Evolutionary conservation across 495 filamentous ascomycete genomes (phyloP), one percentile per base, ranked within the genome.

Genomic region (Astrothelium macrocarpum): DNA sequence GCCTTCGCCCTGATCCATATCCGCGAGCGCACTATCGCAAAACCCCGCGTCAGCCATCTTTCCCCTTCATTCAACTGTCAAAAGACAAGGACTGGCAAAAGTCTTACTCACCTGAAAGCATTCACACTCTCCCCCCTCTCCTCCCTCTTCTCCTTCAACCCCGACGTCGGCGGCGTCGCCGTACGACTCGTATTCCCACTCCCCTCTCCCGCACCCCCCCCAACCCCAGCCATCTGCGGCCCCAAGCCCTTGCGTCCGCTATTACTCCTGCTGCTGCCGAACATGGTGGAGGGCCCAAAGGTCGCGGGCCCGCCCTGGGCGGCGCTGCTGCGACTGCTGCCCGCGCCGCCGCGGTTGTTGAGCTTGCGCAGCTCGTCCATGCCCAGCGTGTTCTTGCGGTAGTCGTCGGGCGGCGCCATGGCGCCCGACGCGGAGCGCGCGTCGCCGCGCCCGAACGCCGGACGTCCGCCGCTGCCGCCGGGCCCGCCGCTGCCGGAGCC

Each of bases 321-420:
- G 28, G 46, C 26, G 66, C 62, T 36, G 23, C 26, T 0, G 49
- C 59, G 14, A 34, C 62, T 59, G 16, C n/a, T n/a, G n/a, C n/a
- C n/a, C n/a, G n/a, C n/a, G n/a, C 66, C 79, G 72, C 87, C 84
- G 68, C 68, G 68, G 59, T 77, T 80, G 61, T 76, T 79, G 31
- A 98, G 82, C 72, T 86, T 88, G 56, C 88, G 84, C 23, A 98
- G 85, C 71, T 98, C 94, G 65, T 96, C 91, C 75, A 88, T 89
- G 58, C 87, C 89, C 65, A 98, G 87, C 65, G 86, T 87, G 77
- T 90, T 95, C 66, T 82, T 83, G 32, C 83, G 79, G 68, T 84
- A 88, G 69, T 90, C 87, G 7, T 82, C 82, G 1, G 85, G 85
- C 67, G 85, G 85, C 64, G 81, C 79, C 73, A 81, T 80, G 63